phyloP scores from a whole-genome alignment of 148 eudicot species.

The Rheum nobile region DNA sequence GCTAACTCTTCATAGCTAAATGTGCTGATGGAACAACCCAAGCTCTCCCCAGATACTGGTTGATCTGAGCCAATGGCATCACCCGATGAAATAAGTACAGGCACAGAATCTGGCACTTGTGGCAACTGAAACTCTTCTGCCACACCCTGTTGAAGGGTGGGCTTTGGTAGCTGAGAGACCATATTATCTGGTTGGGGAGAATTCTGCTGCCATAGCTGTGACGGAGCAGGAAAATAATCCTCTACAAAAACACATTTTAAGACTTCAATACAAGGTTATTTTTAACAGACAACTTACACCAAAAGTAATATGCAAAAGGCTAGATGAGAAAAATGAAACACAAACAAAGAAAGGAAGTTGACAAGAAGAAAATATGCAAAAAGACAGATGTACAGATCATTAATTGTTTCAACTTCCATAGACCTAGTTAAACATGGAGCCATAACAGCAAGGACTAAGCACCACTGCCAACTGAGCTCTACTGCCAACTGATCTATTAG shows the following conservation, averaged over 20 bases:
- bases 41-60: conserved; percentile 8
- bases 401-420: neutral
- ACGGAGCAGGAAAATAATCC: neutral
- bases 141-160: neutral
- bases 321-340: neutral
- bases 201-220: conserved; percentile 2
- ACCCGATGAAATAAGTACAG: neutral
- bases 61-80: neutral
- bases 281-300: neutral
- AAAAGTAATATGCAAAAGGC: neutral
- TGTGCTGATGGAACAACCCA: conserved; percentile 1
- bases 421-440: neutral
- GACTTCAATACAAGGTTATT: neutral
- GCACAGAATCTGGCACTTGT: neutral
- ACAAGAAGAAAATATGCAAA: neutral
- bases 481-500: neutral
- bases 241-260: neutral
- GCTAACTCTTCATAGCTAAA: conserved; percentile 8
- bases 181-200: neutral
- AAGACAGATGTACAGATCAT: neutral
- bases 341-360: neutral
- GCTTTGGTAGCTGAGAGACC: neutral
- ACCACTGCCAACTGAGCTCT: neutral
- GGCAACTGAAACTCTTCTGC: neutral
- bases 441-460: neutral